Percentiles rank a stretch among this genome's conserved stretches.
Evolutionary conservation across 306 rosid species (phyloP).

Genomic region (Inga oerstediana): DNA sequence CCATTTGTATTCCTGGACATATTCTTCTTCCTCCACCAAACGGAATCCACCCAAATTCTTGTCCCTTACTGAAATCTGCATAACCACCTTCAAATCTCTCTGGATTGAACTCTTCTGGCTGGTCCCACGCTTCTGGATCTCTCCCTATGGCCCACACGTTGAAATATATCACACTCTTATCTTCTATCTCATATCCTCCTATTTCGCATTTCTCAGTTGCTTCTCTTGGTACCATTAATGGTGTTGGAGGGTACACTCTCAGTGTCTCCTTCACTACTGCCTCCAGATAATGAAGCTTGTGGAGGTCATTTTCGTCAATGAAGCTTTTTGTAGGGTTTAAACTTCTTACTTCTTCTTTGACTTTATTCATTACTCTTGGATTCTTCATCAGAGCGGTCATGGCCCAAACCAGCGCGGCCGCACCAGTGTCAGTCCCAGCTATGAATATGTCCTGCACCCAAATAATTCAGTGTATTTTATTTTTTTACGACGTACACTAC

Average conservation of each 20-base stretch:
- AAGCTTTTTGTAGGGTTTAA: slow-evolving; percentile 25
- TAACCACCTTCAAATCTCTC: neutral
- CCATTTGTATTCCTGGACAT: neutral
- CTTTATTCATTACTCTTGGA: slow-evolving; percentile 26
- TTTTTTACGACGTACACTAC: neutral
- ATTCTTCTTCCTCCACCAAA: slow-evolving; percentile 1
- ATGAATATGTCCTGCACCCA: slow-evolving; percentile 42
- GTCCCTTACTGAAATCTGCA: neutral
- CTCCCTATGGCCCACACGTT: slow-evolving; percentile 45
- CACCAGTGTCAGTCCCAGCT: slow-evolving; percentile 42
- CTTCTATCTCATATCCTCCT: slow-evolving; percentile 36
- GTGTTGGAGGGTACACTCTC: slow-evolving; percentile 42
- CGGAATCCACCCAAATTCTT: neutral
- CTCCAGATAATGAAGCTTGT: slow-evolving; percentile 40
- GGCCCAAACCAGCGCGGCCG: slow-evolving; percentile 41
- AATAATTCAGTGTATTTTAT: neutral
- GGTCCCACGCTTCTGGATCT: slow-evolving; percentile 32
- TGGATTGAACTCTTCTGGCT: neutral
- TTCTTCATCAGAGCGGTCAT: slow-evolving; percentile 45
- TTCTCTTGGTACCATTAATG: slow-evolving; percentile 43
- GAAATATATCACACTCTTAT: slow-evolving; percentile 12
- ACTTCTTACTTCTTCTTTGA: slow-evolving; percentile 27
- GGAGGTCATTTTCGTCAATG: slow-evolving; percentile 42
- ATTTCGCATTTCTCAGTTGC: slow-evolving; percentile 27
- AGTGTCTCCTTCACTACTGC: slow-evolving; percentile 39